A percentile compares a stretch with the other conserved stretches of the same genome.
Evolutionary conservation across 2,329 filamentous ascomycete species (phyloP).

Genomic region (Ophiosphaerella narmari): DNA sequence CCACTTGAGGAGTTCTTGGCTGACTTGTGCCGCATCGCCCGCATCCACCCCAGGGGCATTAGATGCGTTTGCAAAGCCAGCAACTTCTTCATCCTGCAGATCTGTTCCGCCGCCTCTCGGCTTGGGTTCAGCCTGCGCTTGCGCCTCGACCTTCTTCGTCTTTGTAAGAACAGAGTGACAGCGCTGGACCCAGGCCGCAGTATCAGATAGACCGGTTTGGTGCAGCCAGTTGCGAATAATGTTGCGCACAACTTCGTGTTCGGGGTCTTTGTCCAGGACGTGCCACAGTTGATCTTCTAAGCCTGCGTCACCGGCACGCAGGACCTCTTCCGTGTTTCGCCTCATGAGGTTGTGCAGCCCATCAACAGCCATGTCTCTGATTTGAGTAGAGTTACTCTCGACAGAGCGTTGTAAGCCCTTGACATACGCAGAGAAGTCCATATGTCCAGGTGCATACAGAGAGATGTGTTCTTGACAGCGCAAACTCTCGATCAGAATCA

Average conservation of each 20-base stretch:
- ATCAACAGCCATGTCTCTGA: conserved; percentile 81
- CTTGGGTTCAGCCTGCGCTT: conserved; percentile 54
- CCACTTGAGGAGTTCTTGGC: conserved; percentile 91
- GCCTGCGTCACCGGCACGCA: conserved; percentile 73
- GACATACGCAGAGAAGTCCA: conserved; percentile 85
- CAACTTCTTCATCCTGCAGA: conserved; percentile 92
- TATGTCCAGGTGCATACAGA: conserved; percentile 84
- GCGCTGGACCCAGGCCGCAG: conserved; percentile 81
- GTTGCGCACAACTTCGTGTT: conserved; percentile 79
- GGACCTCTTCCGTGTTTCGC: conserved; percentile 80
- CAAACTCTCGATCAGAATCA: conserved; percentile 76
- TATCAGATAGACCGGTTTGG: conserved; percentile 82
- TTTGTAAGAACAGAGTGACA: conserved; percentile 90
- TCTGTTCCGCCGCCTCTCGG: conserved; percentile 67
- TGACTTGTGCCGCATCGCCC: conserved; percentile 45
- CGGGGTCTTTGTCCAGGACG: conserved; percentile 75
- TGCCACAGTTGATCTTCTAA: conserved; percentile 94
- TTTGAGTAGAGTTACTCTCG: conserved; percentile 67
- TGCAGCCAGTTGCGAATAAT: conserved; percentile 93
- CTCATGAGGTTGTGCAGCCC: conserved; percentile 96
- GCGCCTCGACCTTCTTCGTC: conserved; percentile 72
- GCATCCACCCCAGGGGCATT: conserved; percentile 57
- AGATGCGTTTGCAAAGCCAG: conserved; percentile 83
- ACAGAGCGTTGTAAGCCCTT: conserved; percentile 79
- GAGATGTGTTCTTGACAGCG: conserved; percentile 89